phyloP scores from a whole-genome alignment of 2,329 filamentous ascomycete genomes.

The Hypoxylon sp. region DNA sequence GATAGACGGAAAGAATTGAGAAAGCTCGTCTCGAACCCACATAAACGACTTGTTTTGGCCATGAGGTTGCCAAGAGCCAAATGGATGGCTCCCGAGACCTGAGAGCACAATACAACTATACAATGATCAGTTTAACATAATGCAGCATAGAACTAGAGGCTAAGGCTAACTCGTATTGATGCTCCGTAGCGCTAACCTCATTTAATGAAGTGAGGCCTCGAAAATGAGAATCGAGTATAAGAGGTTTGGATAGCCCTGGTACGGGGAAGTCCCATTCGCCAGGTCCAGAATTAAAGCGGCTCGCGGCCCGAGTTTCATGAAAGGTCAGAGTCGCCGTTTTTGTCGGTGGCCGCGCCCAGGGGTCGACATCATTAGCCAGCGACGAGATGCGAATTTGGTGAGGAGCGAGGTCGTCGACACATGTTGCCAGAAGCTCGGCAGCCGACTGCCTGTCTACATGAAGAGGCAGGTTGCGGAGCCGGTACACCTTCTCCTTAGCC shows the following conservation, averaged over 20 bases:
- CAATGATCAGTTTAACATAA: not conserved
- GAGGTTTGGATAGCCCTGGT: slow-evolving; percentile 1
- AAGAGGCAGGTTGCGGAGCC: not conserved
- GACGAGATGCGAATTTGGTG: not conserved
- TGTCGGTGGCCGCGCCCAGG: not conserved
- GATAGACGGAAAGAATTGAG: slow-evolving; percentile 26
- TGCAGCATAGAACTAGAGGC: not conserved
- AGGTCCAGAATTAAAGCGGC: not conserved
- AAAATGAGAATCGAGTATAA: slow-evolving; percentile 9
- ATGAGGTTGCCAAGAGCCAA: slow-evolving; percentile 47
- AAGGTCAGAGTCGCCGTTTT: not conserved
- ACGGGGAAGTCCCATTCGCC: not conserved
- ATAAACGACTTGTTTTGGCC: slow-evolving; percentile 14
- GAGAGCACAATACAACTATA: slow-evolving; percentile 46
- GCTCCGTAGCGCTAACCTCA: not conserved
- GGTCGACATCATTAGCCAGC: not conserved
- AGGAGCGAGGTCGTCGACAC: slow-evolving; percentile 1
- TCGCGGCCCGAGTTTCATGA: slow-evolving; percentile 1
- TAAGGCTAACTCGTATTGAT: slow-evolving; percentile 6
- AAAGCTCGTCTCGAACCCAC: slow-evolving; percentile 48
- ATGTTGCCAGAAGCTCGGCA: not conserved
- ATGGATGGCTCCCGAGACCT: slow-evolving; percentile 46
- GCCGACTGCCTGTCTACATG: slow-evolving; percentile 1
- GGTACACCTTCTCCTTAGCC: not conserved
- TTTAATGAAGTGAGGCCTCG: slow-evolving; percentile 7